A percentile compares a stretch with the other conserved stretches of the same genome.
phyloP scores from a whole-genome alignment of 768 basidiomycete genomes.

The Tricholoma terreum region DNA sequence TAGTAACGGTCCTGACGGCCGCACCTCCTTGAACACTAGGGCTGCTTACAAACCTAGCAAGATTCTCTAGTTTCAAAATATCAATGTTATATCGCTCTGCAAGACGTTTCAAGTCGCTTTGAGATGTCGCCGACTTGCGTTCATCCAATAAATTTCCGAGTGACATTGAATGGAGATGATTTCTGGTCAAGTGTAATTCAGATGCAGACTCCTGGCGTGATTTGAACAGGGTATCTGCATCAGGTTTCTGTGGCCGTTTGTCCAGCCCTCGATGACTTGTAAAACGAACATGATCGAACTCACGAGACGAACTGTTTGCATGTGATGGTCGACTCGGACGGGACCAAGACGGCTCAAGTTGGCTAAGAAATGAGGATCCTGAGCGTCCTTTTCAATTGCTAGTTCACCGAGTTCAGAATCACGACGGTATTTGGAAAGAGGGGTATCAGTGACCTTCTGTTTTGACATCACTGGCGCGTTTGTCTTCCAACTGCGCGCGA shows the following conservation, averaged over 20 bases:
- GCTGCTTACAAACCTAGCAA: conserved; percentile 58
- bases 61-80: conserved; percentile 42
- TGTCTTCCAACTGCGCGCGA: conserved; percentile 9
- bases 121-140: conserved; percentile 46
- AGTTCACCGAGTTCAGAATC: conserved; percentile 1
- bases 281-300: conserved; percentile 13
- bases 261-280: conserved; percentile 5
- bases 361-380: conserved; percentile 67
- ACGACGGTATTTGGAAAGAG: background rate
- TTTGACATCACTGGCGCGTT: conserved; percentile 49
- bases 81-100: conserved; percentile 57
- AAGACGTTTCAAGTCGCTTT: conserved; percentile 44
- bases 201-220: conserved; percentile 50
- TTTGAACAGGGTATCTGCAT: conserved; percentile 45
- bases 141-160: conserved; percentile 61
- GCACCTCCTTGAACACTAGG: conserved; percentile 56
- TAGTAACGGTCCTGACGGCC: conserved; percentile 40
- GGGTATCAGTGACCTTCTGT: conserved; percentile 38
- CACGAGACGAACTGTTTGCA: conserved; percentile 49
- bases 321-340: conserved; percentile 67
- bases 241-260: conserved; percentile 16
- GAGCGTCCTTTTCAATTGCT: conserved; percentile 65
- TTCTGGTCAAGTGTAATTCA: conserved; percentile 37
- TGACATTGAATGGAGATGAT: conserved; percentile 51
- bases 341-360: conserved; percentile 65